phyloP scores from a whole-genome alignment of 208 protist species.

The Endotrypanum monterogeii region DNA sequence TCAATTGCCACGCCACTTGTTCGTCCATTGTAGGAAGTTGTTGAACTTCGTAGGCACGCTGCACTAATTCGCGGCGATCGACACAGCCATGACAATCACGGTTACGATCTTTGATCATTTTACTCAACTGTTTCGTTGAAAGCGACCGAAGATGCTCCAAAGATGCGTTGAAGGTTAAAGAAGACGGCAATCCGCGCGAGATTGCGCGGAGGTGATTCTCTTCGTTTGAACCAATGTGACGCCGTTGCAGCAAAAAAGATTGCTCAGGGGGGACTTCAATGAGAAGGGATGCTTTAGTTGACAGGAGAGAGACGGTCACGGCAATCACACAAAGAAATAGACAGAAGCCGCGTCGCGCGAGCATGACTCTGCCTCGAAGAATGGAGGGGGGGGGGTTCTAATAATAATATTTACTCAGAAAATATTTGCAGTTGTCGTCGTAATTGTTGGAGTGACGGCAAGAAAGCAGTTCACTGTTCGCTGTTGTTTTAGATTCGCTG shows the following conservation, averaged over 20 bases:
- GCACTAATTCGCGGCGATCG: conserved; percentile 46
- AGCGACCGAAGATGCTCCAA: conserved; percentile 20
- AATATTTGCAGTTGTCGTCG: no score
- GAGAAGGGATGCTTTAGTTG: conserved; percentile 23
- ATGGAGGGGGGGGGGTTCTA: no score
- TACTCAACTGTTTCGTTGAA: conserved; percentile 31
- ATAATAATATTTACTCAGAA: no score
- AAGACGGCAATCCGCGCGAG: conserved; percentile 32
- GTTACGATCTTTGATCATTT: conserved; percentile 43
- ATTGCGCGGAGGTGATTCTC: conserved; percentile 27
- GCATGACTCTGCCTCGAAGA: background rate
- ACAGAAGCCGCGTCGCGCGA: background rate
- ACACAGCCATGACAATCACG: conserved; percentile 44
- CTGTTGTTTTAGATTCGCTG: no score
- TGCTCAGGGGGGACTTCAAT: conserved; percentile 45
- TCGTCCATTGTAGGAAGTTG: conserved; percentile 40
- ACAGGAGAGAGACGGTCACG: background rate
- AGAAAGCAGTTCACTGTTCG: no score
- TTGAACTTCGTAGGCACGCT: conserved; percentile 37
- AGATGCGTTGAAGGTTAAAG: conserved; percentile 10
- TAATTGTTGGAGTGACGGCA: no score
- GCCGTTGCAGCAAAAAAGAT: conserved; percentile 41
- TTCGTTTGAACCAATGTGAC: conserved; percentile 17
- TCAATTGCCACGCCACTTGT: conserved; percentile 44
- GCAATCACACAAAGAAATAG: background rate